Evolutionary conservation across 495 filamentous ascomycete genomes (phyloP), one percentile per base, ranked within the genome.

Genomic region (Penicillium desertorum): DNA sequence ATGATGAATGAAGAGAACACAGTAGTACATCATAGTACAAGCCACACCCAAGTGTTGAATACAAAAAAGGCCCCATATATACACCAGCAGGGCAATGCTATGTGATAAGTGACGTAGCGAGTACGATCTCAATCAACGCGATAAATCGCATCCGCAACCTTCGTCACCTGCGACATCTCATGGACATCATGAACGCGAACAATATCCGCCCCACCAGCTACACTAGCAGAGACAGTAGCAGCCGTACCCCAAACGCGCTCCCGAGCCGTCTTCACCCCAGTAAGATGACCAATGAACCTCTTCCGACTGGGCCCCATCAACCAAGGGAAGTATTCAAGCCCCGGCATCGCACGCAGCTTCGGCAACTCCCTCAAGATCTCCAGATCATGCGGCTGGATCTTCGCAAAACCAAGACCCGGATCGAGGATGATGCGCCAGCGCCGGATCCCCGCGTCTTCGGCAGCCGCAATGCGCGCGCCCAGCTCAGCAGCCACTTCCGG

Each of bases 341-440:
- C 87, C 19, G 85, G 79, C 67, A 78, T 82, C 6, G 64, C 69
- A 14, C 88, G 79, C 53, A 98, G 60, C 50, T 82, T 78, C 12
- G 78, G 76, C 36, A 97, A 70, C 1, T 82, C 70, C 14, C 89
- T 76, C 48, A 98, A 72, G 8, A 98, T 73, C 54, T 91, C 84
- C 22, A 98, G 69, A 71, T 96, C 96, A 67, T 96, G 88, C 20
- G 78, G 77, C 59, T 83, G 80, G 2, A 82, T 82, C 75, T 98
- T 98, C 22, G 94, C 90, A 60, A 98, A 98, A 0, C 94, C 94
- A 10, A 98, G 83, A 0, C 94, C 94, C 0, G 94, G 94, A 63
- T 98, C 94, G 3, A 98, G 83, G 44, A 98, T 87, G 45, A 98
- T 92, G 43, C 94, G 88, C 94, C 94, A 98, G 12, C 93, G 83